phyloP scores from a whole-genome alignment of 805 yeast genomes.

The Hanseniaspora valbyensis region DNA sequence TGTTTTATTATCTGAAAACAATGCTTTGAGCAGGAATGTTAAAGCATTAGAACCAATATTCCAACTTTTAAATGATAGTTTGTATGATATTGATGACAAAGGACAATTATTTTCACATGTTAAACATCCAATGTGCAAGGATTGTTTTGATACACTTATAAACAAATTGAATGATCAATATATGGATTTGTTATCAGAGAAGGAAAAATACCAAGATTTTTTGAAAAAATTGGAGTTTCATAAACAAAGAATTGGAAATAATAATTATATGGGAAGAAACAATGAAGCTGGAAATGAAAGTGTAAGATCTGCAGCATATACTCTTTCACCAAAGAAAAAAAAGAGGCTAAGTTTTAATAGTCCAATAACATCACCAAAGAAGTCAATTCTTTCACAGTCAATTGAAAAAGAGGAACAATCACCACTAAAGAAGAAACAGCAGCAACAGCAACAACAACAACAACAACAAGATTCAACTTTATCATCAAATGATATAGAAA shows the following conservation, averaged over 20 bases:
- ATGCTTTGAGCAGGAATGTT: conserved; percentile 38
- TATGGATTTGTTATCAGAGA: conserved; percentile 62
- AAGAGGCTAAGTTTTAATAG: conserved; percentile 21
- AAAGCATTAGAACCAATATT: conserved; percentile 54
- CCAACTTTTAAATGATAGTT: conserved; percentile 44
- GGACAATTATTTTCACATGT: conserved; percentile 48
- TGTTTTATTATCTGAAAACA: not conserved
- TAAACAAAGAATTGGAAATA: conserved; percentile 32
- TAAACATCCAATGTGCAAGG: conserved; percentile 79
- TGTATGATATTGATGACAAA: not conserved
- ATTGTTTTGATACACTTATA: conserved; percentile 61
- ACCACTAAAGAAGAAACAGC: no score
- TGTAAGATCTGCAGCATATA: conserved; percentile 36
- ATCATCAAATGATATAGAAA: conserved; percentile 28
- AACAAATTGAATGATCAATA: conserved; percentile 57
- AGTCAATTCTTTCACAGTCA: no score
- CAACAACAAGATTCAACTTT: conserved; percentile 44
- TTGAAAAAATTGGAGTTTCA: conserved; percentile 56
- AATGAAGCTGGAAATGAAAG: conserved; percentile 32
- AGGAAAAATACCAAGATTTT: conserved; percentile 66
- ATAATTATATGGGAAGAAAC: conserved; percentile 10
- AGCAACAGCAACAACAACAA: no score
- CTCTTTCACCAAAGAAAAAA: conserved; percentile 35
- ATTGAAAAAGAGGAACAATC: no score
- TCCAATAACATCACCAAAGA: conserved; percentile 1